Percentiles rank a stretch among this genome's conserved stretches.
Conservation (phyloP, 1,284 basidiomycete genomes). For the Cryptococcus wingfieldii region DNA sequence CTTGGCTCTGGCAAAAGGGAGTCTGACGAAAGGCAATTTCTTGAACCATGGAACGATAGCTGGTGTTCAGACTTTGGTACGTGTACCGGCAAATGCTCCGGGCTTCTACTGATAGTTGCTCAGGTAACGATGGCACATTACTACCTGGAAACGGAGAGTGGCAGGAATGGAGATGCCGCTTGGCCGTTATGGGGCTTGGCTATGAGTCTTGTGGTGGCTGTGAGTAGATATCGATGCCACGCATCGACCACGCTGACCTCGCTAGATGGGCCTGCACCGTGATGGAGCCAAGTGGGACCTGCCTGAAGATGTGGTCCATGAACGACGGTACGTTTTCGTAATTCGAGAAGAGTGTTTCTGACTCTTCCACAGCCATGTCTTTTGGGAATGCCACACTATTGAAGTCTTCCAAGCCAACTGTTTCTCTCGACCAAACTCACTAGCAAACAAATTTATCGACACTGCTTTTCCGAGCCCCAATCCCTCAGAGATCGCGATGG, state of each 20-base stretch:
- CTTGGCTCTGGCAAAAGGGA: conserved; percentile 26
- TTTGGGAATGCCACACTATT: conserved; percentile 32
- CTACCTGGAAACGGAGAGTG: conserved; percentile 29
- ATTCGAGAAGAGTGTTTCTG: background rate
- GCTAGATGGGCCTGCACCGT: conserved; percentile 41
- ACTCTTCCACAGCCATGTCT: conserved; percentile 20
- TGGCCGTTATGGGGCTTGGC: conserved; percentile 43
- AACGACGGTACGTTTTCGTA: conserved; percentile 20
- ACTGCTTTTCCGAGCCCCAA: conserved; percentile 24
- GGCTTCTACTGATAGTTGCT: background rate
- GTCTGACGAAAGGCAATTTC: conserved; percentile 38
- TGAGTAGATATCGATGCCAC: conserved; percentile 5
- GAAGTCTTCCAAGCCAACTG: conserved; percentile 36
- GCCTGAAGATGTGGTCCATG: conserved; percentile 29
- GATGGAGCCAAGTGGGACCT: conserved; percentile 44
- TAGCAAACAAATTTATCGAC: conserved; percentile 27
- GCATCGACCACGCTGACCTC: background rate
- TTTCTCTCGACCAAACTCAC: conserved; percentile 30
- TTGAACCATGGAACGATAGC: conserved; percentile 37
- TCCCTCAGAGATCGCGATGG: conserved; percentile 10
- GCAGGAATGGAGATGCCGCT: conserved; percentile 33
- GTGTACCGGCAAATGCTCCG: background rate
- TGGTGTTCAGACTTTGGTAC: conserved; percentile 28
- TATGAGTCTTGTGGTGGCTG: conserved; percentile 34
- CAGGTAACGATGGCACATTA: conserved; percentile 28